Evolutionary conservation across 805 yeast species (phyloP).

Genomic region (Cyberlindnera maritima): DNA sequence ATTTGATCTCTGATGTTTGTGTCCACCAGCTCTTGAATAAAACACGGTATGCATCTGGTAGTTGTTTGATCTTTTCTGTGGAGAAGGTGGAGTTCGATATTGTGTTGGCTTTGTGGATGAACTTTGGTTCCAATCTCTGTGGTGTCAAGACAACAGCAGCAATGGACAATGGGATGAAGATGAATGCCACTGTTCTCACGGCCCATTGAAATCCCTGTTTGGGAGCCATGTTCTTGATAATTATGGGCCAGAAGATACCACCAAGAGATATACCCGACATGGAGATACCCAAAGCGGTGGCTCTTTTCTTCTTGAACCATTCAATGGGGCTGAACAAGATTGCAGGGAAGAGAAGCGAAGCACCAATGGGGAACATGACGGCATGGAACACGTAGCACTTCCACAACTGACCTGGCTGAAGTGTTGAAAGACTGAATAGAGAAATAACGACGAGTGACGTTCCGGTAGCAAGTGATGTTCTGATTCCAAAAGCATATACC

Average conservation of each 20-base stretch:
- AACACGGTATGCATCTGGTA: conserved; percentile 11
- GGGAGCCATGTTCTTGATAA: conserved; percentile 20
- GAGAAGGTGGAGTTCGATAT: conserved; percentile 20
- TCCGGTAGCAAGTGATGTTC: conserved; percentile 12
- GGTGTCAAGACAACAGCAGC: conserved; percentile 18
- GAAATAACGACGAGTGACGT: conserved; percentile 11
- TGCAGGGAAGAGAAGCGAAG: conserved; percentile 53
- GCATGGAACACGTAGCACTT: conserved; percentile 27
- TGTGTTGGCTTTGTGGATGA: conserved; percentile 11
- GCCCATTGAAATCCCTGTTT: conserved; percentile 20
- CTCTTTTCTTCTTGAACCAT: conserved; percentile 64
- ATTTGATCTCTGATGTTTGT: conserved; percentile 11
- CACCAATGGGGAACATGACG: conserved; percentile 20
- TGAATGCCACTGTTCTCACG: conserved; percentile 18
- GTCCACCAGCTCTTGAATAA: conserved; percentile 14
- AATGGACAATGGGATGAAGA: conserved; percentile 21
- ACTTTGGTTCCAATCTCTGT: conserved; percentile 12
- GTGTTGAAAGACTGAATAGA: conserved; percentile 20
- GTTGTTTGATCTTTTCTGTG: conserved; percentile 6
- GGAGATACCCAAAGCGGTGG: conserved; percentile 47
- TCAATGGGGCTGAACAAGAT: conserved; percentile 61
- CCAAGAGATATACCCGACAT: conserved; percentile 52
- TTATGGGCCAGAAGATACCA: conserved; percentile 38
- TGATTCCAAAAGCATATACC: conserved; percentile 20
- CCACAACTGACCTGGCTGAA: conserved; percentile 19